Conservation (phyloP, 2,329 filamentous ascomycete species). For the Hyphodiscus sp. region DNA sequence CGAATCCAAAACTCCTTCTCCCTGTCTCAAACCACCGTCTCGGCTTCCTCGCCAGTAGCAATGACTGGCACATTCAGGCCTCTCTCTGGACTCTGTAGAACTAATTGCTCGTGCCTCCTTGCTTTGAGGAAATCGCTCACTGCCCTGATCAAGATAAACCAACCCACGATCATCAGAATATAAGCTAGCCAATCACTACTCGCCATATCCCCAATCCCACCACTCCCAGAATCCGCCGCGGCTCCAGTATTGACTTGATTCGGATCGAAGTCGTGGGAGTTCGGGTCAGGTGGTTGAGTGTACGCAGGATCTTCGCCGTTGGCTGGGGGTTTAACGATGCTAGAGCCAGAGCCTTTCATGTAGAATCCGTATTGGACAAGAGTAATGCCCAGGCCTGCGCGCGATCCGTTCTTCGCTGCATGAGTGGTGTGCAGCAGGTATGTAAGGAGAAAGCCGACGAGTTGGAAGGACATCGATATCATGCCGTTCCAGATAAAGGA, state of each 20-base stretch:
- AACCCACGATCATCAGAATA: conserved; percentile 90
- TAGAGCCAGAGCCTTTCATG: conserved; percentile 61
- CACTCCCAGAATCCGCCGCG: conserved; percentile 32
- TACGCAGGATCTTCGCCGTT: conserved; percentile 47
- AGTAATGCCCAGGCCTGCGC: conserved; percentile 88
- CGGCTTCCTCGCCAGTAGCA: conserved; percentile 73
- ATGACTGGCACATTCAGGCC: conserved; percentile 81
- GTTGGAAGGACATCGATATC: conserved; percentile 95
- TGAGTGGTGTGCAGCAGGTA: conserved; percentile 98
- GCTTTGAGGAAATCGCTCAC: conserved; percentile 85
- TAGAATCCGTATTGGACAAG: conserved; percentile 96
- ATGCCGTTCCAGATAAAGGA: conserved; percentile 89
- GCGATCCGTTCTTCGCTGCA: conserved; percentile 94
- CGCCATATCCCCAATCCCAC: conserved; percentile 51
- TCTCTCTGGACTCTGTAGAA: conserved; percentile 86
- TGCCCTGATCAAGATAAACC: conserved; percentile 95
- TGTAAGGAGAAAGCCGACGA: conserved; percentile 94
- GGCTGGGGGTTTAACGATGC: conserved; percentile 30
- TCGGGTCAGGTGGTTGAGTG: conserved; percentile 74
- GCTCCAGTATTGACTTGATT: conserved; percentile 50
- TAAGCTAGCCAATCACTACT: conserved; percentile 88
- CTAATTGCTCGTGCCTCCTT: conserved; percentile 83
- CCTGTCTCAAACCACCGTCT: conserved; percentile 59
- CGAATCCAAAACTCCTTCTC: conserved; percentile 9
- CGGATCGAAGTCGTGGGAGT: conserved; percentile 82